These are phyloP conservation scores for Aspergillus conjunctus DNA, from an alignment of 495 filamentous ascomycete genomes.

Conservation along the genomic window DNA sequence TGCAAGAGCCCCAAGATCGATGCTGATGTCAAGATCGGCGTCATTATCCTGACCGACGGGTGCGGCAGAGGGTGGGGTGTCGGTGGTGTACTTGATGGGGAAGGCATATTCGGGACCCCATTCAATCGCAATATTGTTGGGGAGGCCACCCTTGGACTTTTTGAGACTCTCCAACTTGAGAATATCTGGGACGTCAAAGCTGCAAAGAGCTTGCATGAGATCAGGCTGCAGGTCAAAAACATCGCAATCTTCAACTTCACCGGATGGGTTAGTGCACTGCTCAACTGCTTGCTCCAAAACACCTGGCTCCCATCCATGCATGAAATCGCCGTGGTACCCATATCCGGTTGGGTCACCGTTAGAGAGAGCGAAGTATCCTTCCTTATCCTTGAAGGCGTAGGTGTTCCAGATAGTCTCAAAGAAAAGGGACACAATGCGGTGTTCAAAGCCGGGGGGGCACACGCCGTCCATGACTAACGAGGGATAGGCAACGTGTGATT, in stretches of 20 bases:
- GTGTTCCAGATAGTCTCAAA: conserved; percentile 90
- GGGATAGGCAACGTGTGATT: conserved; percentile 77
- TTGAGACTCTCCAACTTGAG: conserved; percentile 42
- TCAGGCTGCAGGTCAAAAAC: conserved; percentile 60
- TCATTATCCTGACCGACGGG: conserved; percentile 8
- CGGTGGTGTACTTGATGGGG: conserved; percentile 26
- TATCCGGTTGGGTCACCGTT: conserved; percentile 83
- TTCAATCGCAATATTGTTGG: conserved; percentile 54
- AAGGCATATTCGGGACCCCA: conserved; percentile 55
- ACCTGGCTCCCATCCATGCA: conserved; percentile 71
- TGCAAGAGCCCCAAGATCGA: conserved; percentile 14
- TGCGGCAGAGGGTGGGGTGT: conserved; percentile 13
- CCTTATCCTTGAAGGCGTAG: conserved; percentile 61
- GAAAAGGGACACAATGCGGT: conserved; percentile 72
- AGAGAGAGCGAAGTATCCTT: conserved; percentile 76
- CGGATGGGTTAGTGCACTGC: conserved; percentile 54
- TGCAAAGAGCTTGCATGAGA: conserved; percentile 39
- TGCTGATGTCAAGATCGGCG: conserved; percentile 11
- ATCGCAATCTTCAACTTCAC: conserved; percentile 56
- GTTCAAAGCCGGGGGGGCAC: conserved; percentile 74
- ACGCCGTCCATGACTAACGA: conserved; percentile 69
- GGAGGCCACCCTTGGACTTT: conserved; percentile 47
- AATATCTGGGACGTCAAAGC: conserved; percentile 48
- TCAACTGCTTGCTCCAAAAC: conserved; percentile 47
- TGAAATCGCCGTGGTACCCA: conserved; percentile 86